Evolutionary conservation across 1,139 yeast genomes (phyloP).

Genomic region (Saccharomyces hybrid): DNA sequence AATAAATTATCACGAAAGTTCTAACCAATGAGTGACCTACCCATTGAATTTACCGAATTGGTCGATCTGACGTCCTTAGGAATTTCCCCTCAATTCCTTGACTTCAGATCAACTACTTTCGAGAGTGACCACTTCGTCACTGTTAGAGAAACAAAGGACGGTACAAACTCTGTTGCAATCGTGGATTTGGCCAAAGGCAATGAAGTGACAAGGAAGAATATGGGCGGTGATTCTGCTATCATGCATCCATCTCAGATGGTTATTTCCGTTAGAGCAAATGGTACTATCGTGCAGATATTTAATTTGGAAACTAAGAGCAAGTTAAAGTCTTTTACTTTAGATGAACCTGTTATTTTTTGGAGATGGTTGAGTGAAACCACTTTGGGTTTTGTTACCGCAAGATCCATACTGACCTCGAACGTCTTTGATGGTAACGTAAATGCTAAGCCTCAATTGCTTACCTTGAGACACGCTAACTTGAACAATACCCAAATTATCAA

Average conservation of each 20-base stretch:
- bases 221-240: constrained; percentile 97
- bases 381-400: constrained; percentile 79
- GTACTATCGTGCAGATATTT: constrained; percentile 91
- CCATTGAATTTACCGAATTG: constrained; percentile 94
- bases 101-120: constrained; percentile 87
- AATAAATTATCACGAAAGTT: constrained; percentile 1
- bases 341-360: constrained; percentile 92
- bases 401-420: constrained; percentile 72
- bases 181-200: constrained; percentile 73
- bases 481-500: constrained; percentile 85
- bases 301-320: constrained; percentile 83
- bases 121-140: constrained; percentile 90
- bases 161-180: constrained; percentile 86
- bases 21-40: constrained; percentile 52
- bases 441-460: constrained; percentile 65
- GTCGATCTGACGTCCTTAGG: constrained; percentile 81
- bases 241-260: constrained; percentile 88
- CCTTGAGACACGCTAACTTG: constrained; percentile 77
- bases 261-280: constrained; percentile 91
- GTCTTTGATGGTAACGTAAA: constrained; percentile 74
- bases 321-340: constrained; percentile 78
- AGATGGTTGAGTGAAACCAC: constrained; percentile 74
- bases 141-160: constrained; percentile 69
- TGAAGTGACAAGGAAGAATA: constrained; percentile 75
- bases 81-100: constrained; percentile 74